Evolutionary conservation across 177 flowering plant genomes (phyloP), one percentile per base, ranked within the genome.

Genomic region (Vitis hybrid): DNA sequence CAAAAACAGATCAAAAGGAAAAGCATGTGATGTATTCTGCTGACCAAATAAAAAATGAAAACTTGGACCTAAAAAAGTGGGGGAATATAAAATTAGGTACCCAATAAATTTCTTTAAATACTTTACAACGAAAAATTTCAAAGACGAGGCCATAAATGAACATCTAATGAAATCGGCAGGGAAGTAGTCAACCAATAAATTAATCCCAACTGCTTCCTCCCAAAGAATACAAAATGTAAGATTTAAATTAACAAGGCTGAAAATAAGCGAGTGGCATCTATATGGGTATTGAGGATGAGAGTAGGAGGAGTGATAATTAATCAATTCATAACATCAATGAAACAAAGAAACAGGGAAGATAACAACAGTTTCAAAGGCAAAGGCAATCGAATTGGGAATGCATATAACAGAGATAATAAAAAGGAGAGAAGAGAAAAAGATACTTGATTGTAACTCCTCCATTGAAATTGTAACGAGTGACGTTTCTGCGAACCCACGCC

Each of bases 371-470:
- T 39, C 45, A 39, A 48, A 15, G 23, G 15, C 15, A 48, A 15
- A 49, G 13, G 19, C 4, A 10, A 14, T 2, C 2, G 10, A 6
- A 48, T 3, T 19, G 54, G 15, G 30, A 19, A 64, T 13, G n/a
- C 15, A 50, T 4, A 23, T 9, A 51, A 21, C 23, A 60, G 18
- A 50, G 15, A 55, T 0, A 26, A 55, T 13, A n/a, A 58, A 50
- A 9, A 10, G 60, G 21, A 19, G 15, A 11, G 12, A 48, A 34
- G 17, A 15, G 23, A n/a, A n/a, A 3, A 26, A 50, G 72, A 68
- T 58, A 82, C 85, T 77, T 82, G 71, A 82, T 77, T 48, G 64
- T 75, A 66, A 82, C 85, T 50, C 85, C 85, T 18, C 80, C 85
- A 57, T 74, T 72, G 75, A 82, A 82, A 55, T 67, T 71, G 67